Evolutionary conservation across 495 filamentous ascomycete genomes (phyloP).

Genomic region (Neurospora cerealis): DNA sequence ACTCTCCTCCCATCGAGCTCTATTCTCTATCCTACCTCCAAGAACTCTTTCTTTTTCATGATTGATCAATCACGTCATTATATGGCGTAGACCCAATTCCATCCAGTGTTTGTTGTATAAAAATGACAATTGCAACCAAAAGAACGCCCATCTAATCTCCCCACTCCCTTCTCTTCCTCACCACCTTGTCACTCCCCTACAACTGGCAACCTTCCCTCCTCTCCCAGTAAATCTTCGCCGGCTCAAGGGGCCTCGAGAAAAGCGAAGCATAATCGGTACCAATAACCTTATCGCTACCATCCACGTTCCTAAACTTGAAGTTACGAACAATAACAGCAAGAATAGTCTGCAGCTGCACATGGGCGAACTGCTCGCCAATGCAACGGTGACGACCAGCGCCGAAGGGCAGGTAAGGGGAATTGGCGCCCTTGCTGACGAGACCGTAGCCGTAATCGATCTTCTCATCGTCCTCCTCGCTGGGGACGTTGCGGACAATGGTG

Average conservation of each 20-base stretch:
- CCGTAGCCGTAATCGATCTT: conserved; percentile 91
- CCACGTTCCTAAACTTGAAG: conserved; percentile 63
- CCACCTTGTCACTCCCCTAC: not conserved
- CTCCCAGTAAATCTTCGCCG: conserved; percentile 58
- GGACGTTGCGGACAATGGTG: conserved; percentile 35
- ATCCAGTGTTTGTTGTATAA: not conserved
- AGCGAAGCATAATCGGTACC: conserved; percentile 79
- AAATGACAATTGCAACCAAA: not conserved
- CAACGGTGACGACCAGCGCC: conserved; percentile 89
- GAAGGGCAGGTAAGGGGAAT: conserved; percentile 86
- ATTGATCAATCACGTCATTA: not conserved
- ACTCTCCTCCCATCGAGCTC: not conserved
- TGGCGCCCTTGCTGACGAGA: conserved; percentile 77
- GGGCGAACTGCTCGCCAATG: conserved; percentile 96
- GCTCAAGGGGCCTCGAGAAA: conserved; percentile 51
- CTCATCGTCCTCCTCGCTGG: conserved; percentile 55
- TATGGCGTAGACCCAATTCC: not conserved
- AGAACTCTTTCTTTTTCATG: not conserved
- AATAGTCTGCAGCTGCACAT: conserved; percentile 82
- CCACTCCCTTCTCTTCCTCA: not conserved
- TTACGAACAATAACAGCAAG: conserved; percentile 65
- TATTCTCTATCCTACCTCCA: not conserved
- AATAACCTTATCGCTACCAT: conserved; percentile 57
- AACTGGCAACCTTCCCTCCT: conserved; percentile 27
- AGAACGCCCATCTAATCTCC: not conserved